A percentile compares a stretch with the other conserved stretches of the same genome.
phyloP scores from a whole-genome alignment of 73 alveolate species.

The Paramecium octaurelia region DNA sequence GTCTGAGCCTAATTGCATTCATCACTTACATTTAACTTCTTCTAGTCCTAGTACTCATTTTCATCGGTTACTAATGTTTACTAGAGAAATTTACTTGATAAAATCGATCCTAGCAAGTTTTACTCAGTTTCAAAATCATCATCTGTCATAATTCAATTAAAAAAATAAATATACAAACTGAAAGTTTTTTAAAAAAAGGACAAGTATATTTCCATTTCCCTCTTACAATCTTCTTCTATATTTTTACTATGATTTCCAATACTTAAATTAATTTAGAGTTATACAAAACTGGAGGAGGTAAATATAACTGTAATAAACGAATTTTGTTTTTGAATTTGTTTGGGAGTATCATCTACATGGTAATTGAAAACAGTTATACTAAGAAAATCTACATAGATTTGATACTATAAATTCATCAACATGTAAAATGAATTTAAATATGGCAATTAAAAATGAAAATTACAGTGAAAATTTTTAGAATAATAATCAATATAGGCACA shows the following conservation, averaged over 20 bases:
- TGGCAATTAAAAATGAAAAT: not conserved
- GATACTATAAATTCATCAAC: not conserved
- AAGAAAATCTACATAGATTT: too few relatives aligned
- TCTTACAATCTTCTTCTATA: not conserved
- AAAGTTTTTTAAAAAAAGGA: not conserved
- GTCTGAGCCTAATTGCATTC: not conserved
- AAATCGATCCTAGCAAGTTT: not conserved
- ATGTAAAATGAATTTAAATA: too few relatives aligned
- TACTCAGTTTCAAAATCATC: slow-evolving; percentile 2
- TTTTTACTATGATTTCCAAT: not conserved
- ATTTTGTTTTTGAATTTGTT: not conserved
- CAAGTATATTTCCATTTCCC: not conserved
- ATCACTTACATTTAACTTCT: not conserved
- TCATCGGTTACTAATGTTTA: not conserved
- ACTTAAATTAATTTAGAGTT: too few relatives aligned
- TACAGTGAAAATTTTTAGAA: not conserved
- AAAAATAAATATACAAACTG: not conserved
- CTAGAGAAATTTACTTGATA: not conserved
- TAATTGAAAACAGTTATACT: too few relatives aligned
- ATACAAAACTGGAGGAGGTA: not conserved
- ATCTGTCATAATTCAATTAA: slow-evolving; percentile 12
- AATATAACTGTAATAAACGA: not conserved
- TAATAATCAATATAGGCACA: too few relatives aligned
- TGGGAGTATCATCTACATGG: not conserved
- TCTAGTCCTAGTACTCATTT: not conserved